Evolutionary conservation across 2,329 filamentous ascomycete species (phyloP).

Genomic region (Pyricularia sp.): DNA sequence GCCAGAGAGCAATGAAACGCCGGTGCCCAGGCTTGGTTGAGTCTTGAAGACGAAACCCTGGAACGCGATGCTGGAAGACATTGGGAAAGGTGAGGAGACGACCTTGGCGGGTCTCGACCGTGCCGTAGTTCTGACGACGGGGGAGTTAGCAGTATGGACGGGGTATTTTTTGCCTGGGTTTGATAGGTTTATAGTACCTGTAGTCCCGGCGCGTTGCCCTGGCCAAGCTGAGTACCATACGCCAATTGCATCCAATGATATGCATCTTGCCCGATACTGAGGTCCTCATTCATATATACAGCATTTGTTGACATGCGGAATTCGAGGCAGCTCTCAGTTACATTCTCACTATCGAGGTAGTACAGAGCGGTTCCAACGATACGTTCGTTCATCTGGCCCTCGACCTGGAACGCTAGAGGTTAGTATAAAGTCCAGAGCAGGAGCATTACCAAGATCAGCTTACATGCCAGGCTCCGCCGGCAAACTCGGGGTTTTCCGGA

Average conservation of each 20-base stretch:
- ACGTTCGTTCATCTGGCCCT: constrained; percentile 37
- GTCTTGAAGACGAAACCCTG: constrained; percentile 36
- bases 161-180: background rate
- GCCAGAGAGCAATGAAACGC: constrained; percentile 42
- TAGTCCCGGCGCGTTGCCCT: background rate
- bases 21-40: constrained; percentile 37
- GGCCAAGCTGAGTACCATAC: constrained; percentile 8
- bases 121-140: constrained; percentile 27
- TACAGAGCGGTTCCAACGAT: constrained; percentile 43
- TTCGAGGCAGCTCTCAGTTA: constrained; percentile 26
- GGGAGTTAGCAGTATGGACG: constrained; percentile 8
- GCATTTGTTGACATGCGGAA: constrained; percentile 24
- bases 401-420: constrained; percentile 16
- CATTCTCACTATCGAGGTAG: constrained; percentile 38
- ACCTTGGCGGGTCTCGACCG: constrained; percentile 24
- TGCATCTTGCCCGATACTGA: constrained; percentile 4
- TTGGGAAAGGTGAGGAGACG: constrained; percentile 32
- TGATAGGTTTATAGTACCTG: background rate
- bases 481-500: constrained; percentile 37
- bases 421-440: constrained; percentile 6
- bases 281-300: constrained; percentile 4
- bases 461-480: constrained; percentile 33
- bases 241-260: constrained; percentile 8
- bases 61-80: constrained; percentile 21
- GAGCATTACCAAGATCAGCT: constrained; percentile 2